Evolutionary conservation across 2,329 filamentous ascomycete genomes (phyloP), one percentile per base, ranked within the genome.

Genomic region (Elsinoe australis): DNA sequence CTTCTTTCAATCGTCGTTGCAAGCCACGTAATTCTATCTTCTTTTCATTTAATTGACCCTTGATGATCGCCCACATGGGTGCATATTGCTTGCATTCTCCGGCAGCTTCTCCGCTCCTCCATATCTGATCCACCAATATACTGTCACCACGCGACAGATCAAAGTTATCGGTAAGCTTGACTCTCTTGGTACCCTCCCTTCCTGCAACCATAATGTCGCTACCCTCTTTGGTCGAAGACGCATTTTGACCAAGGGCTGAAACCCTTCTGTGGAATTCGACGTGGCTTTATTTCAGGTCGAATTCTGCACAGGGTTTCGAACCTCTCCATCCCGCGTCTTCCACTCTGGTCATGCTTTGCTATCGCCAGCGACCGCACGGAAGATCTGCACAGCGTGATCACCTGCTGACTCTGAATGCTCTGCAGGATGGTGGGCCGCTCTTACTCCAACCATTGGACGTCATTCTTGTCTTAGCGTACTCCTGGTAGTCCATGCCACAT

Each of bases 21-120:
- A 44, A 44, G 39, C 39, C 39, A 32, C 39, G 39, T 44, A 44
- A 44, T 44, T 44, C 24, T 28, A 44, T 12, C 5, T 21, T 26
- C 28, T 21, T 19, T 32, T 26, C 22, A 44, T 44, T 26, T 18
- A 44, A 21, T 26, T 24, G 17, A 29, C 26, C 28, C 24, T 24
- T 32, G 24, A 31, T 44, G 39, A 44, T 44, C 39, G 39, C 24
- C 39, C 28, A 31, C 39, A 44, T 18, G 39, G 39, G 14, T 22
- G 9, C 28, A 15, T 9, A 32, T 44, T 44, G 39, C 39, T n/a
- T 44, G 28, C 39, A 29, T 29, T 44, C 39, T 44, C 28, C 39
- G 39, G 39, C 39, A 44, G 31, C 22, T 24, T 44, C 39, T 19
- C 39, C 39, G 24, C 39, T 24, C 39, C 39, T 44, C 39, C 17